A percentile compares a stretch with the other conserved stretches of the same genome.
Evolutionary conservation across 129 eudicot genomes (phyloP).

Genomic region (Pittosporum tobira): DNA sequence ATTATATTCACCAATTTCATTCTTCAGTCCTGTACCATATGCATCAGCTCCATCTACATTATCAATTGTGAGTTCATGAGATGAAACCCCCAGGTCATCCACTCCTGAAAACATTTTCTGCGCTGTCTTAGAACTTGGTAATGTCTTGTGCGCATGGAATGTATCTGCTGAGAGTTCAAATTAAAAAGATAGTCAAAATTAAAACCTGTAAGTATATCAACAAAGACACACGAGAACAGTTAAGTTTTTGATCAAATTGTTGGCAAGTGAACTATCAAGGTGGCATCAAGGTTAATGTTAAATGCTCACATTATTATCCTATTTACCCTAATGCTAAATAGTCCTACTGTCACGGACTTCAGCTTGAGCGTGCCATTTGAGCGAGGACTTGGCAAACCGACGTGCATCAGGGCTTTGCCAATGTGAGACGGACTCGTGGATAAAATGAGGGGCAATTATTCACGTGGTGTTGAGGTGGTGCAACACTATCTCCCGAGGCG

Average conservation of each 20-base stretch:
- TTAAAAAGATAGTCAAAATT: slow-evolving; percentile 2
- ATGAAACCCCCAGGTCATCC: slow-evolving; percentile 25
- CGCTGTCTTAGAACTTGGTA: slow-evolving; percentile 23
- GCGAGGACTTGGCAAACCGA: no score
- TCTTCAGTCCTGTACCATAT: slow-evolving; percentile 76
- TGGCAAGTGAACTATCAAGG: not conserved
- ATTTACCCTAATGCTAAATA: no score
- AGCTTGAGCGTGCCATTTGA: no score
- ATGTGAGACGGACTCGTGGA: no score
- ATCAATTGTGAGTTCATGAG: slow-evolving; percentile 22
- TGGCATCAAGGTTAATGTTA: no score
- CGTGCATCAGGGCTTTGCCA: no score
- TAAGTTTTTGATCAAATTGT: not conserved
- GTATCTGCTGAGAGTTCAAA: no score
- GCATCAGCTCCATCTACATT: slow-evolving; percentile 33
- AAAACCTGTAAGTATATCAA: not conserved
- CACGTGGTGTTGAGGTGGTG: no score
- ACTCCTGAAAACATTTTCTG: slow-evolving; percentile 24
- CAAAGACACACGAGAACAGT: not conserved
- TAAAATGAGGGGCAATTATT: no score
- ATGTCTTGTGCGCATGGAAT: slow-evolving; percentile 42
- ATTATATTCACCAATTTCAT: slow-evolving; percentile 96
- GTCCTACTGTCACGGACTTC: no score
- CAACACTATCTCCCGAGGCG: no score
- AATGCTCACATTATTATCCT: no score